phyloP scores from a whole-genome alignment of 163 green algal genomes.

The Chlamydomonas reinhardtii region DNA sequence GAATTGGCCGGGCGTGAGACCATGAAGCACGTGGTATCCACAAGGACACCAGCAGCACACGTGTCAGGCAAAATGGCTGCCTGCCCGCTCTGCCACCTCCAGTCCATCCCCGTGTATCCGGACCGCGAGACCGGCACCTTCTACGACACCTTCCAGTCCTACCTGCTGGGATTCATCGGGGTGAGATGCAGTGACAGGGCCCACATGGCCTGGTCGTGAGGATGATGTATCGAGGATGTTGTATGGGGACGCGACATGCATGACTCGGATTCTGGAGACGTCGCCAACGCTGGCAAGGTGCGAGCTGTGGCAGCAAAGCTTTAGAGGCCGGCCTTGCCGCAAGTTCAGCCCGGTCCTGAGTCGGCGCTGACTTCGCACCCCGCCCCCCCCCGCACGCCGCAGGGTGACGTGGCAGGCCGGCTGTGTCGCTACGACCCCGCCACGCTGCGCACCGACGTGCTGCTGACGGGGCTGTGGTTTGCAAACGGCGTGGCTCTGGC shows the following conservation, averaged over 20 bases:
- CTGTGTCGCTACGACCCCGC: constrained; percentile 74
- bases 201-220: neutral
- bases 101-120: neutral
- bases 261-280: too few species aligned
- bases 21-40: too few species aligned
- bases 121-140: constrained; percentile 16
- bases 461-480: constrained; percentile 69
- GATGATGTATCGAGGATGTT: too few species aligned
- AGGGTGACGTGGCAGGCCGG: constrained; percentile 70
- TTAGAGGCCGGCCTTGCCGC: too few species aligned
- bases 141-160: constrained; percentile 71
- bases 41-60: too few species aligned
- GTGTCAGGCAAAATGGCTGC: neutral
- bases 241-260: too few species aligned
- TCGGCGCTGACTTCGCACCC: too few species aligned
- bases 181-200: neutral
- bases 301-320: too few species aligned
- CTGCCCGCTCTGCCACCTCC: neutral
- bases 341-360: too few species aligned
- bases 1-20: too few species aligned
- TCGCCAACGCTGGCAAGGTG: too few species aligned
- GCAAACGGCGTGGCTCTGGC: constrained; percentile 84
- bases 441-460: constrained; percentile 59
- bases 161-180: constrained; percentile 63
- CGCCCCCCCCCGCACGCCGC: too few species aligned